Conservation (phyloP, 768 basidiomycete species). For the Cyclocybe aegerita region DNA sequence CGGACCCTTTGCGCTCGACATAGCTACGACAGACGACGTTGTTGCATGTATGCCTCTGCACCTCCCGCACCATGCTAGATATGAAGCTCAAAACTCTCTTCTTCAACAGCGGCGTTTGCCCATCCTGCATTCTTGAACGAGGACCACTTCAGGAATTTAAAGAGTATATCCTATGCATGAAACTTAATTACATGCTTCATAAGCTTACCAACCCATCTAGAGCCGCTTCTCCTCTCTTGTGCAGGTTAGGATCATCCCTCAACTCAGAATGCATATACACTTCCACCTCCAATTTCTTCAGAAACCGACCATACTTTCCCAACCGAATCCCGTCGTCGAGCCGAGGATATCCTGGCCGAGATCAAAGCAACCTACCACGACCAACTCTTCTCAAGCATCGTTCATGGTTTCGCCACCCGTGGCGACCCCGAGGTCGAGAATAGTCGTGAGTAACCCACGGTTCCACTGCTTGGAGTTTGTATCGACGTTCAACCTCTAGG, state of each 20-base stretch:
- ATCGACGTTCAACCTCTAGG: conserved; percentile 27
- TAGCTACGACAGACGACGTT: conserved; percentile 44
- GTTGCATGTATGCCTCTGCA: conserved; percentile 39
- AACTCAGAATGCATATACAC: neutral
- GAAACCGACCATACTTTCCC: conserved; percentile 59
- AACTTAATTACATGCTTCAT: too few species aligned
- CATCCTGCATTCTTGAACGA: conserved; percentile 53
- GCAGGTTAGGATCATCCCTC: conserved; percentile 37
- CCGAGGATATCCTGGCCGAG: conserved; percentile 55
- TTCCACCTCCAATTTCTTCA: conserved; percentile 14
- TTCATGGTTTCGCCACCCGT: conserved; percentile 50
- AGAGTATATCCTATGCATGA: conserved; percentile 32
- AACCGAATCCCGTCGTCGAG: conserved; percentile 46
- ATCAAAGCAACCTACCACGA: conserved; percentile 53
- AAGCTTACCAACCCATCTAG: conserved; percentile 24
- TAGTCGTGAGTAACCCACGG: conserved; percentile 26
- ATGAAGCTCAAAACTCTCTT: neutral
- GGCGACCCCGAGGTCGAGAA: conserved; percentile 42
- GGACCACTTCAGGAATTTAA: conserved; percentile 45
- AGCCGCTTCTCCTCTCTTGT: conserved; percentile 53
- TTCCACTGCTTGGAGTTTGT: neutral
- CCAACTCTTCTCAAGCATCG: conserved; percentile 53
- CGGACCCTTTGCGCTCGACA: conserved; percentile 48
- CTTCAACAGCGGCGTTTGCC: conserved; percentile 46
- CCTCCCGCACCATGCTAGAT: neutral